Evolutionary conservation across 495 filamentous ascomycete species (phyloP).

Genomic region (Talaromyces proteolyticus): DNA sequence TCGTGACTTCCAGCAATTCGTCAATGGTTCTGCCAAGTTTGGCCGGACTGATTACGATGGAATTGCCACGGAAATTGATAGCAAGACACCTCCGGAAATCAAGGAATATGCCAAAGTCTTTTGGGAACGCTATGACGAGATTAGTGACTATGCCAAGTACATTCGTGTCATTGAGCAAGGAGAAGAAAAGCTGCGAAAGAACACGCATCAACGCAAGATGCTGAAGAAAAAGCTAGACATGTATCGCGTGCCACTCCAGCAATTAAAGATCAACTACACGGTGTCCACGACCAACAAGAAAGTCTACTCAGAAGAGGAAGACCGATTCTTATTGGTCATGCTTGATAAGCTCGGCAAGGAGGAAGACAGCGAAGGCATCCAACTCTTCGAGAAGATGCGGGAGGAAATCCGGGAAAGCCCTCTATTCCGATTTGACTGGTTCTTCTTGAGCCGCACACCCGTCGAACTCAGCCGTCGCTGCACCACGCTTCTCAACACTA

Average conservation of each 20-base stretch:
- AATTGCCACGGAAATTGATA: slow-evolving; percentile 88
- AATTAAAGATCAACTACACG: slow-evolving; percentile 97
- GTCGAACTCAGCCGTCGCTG: slow-evolving; percentile 88
- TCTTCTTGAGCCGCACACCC: slow-evolving; percentile 91
- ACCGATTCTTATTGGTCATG: slow-evolving; percentile 91
- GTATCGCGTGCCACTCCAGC: slow-evolving; percentile 94
- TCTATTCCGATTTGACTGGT: slow-evolving; percentile 98
- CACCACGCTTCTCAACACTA: slow-evolving; percentile 88
- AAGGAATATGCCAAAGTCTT: slow-evolving; percentile 89
- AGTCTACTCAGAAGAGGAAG: slow-evolving; percentile 98
- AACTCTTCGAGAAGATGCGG: slow-evolving; percentile 78
- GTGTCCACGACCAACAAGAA: slow-evolving; percentile 99
- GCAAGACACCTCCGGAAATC: slow-evolving; percentile 79
- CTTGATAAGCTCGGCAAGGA: slow-evolving; percentile 70
- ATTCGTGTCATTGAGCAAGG: slow-evolving; percentile 83
- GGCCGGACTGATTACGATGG: slow-evolving; percentile 76
- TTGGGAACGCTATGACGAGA: slow-evolving; percentile 87
- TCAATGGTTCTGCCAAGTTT: slow-evolving; percentile 90
- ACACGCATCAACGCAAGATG: slow-evolving; percentile 90
- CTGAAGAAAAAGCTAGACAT: slow-evolving; percentile 89
- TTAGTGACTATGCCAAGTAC: slow-evolving; percentile 82
- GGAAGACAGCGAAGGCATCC: slow-evolving; percentile 65
- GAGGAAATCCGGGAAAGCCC: slow-evolving; percentile 92
- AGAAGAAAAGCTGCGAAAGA: slow-evolving; percentile 81
- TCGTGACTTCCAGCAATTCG: slow-evolving; percentile 95